Evolutionary conservation across 2,329 filamentous ascomycete species (phyloP).

Genomic region (Colletotrichum melonis): DNA sequence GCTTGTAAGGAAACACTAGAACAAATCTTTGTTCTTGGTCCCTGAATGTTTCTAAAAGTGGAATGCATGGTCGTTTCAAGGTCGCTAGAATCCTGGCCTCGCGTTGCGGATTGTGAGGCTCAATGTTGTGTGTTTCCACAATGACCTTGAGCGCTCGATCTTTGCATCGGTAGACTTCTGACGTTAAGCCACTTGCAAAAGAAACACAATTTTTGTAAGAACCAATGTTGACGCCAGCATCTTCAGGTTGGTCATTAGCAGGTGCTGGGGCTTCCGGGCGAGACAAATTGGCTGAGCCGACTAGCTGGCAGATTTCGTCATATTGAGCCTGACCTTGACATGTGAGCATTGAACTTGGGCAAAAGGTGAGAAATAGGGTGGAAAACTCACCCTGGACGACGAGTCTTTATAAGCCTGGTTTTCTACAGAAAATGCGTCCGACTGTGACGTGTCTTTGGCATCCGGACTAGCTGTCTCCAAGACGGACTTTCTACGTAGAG

Average conservation of each 20-base stretch:
- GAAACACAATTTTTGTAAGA: slow-evolving; percentile 63
- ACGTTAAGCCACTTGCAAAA: slow-evolving; percentile 79
- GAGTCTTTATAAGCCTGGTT: slow-evolving; percentile 35
- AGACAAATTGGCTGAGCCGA: slow-evolving; percentile 33
- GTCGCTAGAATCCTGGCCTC: slow-evolving; percentile 80
- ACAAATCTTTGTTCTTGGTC: slow-evolving; percentile 78
- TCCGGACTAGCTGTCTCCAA: slow-evolving; percentile 24
- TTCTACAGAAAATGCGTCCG: slow-evolving; percentile 36
- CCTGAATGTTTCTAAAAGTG: slow-evolving; percentile 79
- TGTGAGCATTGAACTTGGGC: neutral
- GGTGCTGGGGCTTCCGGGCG: neutral
- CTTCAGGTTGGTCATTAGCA: slow-evolving; percentile 19
- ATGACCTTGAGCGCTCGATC: slow-evolving; percentile 86
- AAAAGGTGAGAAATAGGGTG: neutral
- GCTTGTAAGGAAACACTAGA: slow-evolving; percentile 87
- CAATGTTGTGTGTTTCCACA: slow-evolving; percentile 75
- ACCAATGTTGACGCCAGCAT: slow-evolving; percentile 62
- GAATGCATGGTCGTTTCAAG: slow-evolving; percentile 69
- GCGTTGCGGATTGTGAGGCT: slow-evolving; percentile 84
- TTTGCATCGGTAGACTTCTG: slow-evolving; percentile 80
- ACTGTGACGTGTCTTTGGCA: slow-evolving; percentile 28
- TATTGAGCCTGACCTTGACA: slow-evolving; percentile 45
- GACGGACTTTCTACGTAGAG: slow-evolving; percentile 20
- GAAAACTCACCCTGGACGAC: slow-evolving; percentile 23
- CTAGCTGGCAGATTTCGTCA: slow-evolving; percentile 52